Percentiles rank a stretch among this genome's conserved stretches.
Evolutionary conservation across 331 rosid species (phyloP).

Genomic region (Rosa hybrid): DNA sequence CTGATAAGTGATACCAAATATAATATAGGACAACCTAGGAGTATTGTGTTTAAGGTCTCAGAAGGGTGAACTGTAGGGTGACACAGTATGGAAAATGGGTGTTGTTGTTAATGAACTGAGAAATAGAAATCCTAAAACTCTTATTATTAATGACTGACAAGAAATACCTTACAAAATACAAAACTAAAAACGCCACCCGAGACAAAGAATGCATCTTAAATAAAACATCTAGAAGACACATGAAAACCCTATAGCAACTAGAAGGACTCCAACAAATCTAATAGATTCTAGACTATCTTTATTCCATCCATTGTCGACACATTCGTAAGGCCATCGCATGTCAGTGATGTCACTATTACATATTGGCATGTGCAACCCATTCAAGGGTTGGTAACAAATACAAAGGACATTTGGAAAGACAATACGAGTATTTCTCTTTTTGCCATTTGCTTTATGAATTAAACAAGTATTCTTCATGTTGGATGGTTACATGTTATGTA

Average conservation of each 20-base stretch:
- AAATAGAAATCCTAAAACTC: neutral
- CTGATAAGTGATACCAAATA: neutral
- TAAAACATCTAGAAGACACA: too few species aligned
- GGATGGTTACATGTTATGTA: neutral
- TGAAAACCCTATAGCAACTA: too few species aligned
- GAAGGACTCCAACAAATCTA: too few species aligned
- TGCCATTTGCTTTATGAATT: neutral
- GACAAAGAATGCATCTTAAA: too few species aligned
- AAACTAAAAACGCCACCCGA: too few species aligned
- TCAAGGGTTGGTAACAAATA: too few species aligned
- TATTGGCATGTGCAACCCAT: too few species aligned
- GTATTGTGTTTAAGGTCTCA: neutral
- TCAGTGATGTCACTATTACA: too few species aligned
- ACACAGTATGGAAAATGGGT: neutral
- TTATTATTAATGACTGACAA: neutral
- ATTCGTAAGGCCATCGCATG: too few species aligned
- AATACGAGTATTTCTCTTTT: neutral
- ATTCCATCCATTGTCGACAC: too few species aligned
- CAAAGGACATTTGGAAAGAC: too few species aligned
- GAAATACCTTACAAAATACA: neutral
- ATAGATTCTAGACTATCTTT: too few species aligned
- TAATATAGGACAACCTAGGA: neutral
- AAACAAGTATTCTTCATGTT: neutral
- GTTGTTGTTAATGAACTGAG: neutral
- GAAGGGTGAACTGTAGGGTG: neutral